A percentile compares a stretch with the other conserved stretches of the same genome.
Evolutionary conservation across 2,329 filamentous ascomycete genomes (phyloP).

Genomic region (Apiospora rasikravindrae): DNA sequence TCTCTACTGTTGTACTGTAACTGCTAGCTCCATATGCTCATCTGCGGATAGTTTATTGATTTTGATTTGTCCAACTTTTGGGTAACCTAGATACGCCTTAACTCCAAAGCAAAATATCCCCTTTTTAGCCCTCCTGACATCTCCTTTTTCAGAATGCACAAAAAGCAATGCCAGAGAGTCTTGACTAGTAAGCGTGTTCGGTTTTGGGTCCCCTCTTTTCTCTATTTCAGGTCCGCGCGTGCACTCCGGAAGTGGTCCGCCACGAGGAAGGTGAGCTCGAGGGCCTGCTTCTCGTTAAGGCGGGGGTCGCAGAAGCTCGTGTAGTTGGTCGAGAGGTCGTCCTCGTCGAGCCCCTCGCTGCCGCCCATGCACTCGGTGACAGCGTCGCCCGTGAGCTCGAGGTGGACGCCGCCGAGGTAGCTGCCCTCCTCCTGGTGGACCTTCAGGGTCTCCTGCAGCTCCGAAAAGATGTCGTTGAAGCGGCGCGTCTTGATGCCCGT

Average conservation of each 20-base stretch:
- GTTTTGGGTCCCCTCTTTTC: background rate
- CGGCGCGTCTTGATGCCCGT: slow-evolving; percentile 88
- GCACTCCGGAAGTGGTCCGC: slow-evolving; percentile 73
- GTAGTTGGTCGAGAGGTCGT: slow-evolving; percentile 88
- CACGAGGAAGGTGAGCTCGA: slow-evolving; percentile 92
- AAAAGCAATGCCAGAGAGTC: too few relatives aligned
- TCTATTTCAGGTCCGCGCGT: slow-evolving; percentile 29
- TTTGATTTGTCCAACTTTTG: background rate
- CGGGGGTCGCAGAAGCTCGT: slow-evolving; percentile 95
- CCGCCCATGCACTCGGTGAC: slow-evolving; percentile 97
- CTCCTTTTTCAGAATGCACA: background rate
- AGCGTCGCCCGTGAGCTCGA: slow-evolving; percentile 93
- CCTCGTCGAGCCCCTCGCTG: slow-evolving; percentile 83
- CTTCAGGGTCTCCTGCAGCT: slow-evolving; percentile 80
- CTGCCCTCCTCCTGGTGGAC: slow-evolving; percentile 85
- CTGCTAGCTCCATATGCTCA: too few relatives aligned
- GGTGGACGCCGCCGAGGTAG: slow-evolving; percentile 90
- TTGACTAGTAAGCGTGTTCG: too few relatives aligned
- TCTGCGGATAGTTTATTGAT: background rate
- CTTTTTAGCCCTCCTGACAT: background rate
- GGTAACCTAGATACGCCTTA: background rate
- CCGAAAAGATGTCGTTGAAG: slow-evolving; percentile 87
- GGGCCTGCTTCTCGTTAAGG: slow-evolving; percentile 95
- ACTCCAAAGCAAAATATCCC: background rate
- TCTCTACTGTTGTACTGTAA: background rate